phyloP scores from a whole-genome alignment of 2,329 filamentous ascomycete species.

The Chalaropsis thielavioides region DNA sequence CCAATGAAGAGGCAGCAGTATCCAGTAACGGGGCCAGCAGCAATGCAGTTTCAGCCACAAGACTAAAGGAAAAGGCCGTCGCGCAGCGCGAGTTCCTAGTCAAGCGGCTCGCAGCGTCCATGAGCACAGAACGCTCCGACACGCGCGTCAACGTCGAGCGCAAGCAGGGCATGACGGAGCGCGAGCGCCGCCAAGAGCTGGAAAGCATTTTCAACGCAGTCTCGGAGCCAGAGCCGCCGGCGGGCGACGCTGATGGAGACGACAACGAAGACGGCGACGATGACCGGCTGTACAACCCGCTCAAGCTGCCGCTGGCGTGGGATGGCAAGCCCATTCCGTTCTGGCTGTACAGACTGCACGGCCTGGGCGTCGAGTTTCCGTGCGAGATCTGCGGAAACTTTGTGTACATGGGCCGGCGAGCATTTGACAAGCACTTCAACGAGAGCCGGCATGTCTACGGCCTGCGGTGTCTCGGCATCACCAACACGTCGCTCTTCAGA shows the following conservation, averaged over 20 bases:
- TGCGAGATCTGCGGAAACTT: conserved; percentile 98
- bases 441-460: conserved; percentile 88
- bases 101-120: conserved; percentile 61
- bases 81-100: conserved; percentile 79
- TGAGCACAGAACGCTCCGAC: conserved; percentile 77
- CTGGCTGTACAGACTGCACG: conserved; percentile 96
- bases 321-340: conserved; percentile 98
- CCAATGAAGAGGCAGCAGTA: conserved; percentile 21
- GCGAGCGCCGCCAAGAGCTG: conserved; percentile 84
- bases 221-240: conserved; percentile 6
- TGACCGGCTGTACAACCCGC: conserved; percentile 87
- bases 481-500: conserved; percentile 75
- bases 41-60: conserved; percentile 29
- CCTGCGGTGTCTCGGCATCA: conserved; percentile 85
- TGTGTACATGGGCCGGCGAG: conserved; percentile 93
- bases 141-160: conserved; percentile 91
- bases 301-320: conserved; percentile 93
- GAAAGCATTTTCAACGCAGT: conserved; percentile 61
- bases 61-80: conserved; percentile 75
- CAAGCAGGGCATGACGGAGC: conserved; percentile 92
- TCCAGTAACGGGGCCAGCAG: conserved; percentile 23
- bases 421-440: conserved; percentile 97
- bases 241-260: conserved; percentile 33
- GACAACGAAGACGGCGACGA: conserved; percentile 62
- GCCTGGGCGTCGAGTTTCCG: conserved; percentile 81